A percentile compares a stretch with the other conserved stretches of the same genome.
Evolutionary conservation across 208 protist species (phyloP).

Genomic region (Leishmania gerbilli): DNA sequence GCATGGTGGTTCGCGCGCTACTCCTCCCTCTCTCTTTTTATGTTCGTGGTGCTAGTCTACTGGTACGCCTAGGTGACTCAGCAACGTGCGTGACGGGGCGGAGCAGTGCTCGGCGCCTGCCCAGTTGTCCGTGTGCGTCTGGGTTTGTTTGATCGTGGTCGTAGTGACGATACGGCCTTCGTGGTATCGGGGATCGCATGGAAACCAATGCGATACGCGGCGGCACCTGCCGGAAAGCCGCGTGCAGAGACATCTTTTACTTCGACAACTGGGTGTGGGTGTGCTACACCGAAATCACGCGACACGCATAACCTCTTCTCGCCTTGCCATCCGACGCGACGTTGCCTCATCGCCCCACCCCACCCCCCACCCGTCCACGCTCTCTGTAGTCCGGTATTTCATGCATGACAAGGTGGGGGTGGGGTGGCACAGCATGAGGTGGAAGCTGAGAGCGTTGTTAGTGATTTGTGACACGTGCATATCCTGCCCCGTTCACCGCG

Average conservation of each 20-base stretch:
- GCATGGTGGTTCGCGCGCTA: conserved; percentile 47
- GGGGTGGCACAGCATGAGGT: neutral
- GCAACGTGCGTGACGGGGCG: neutral
- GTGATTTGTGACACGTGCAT: neutral
- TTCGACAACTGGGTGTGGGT: neutral
- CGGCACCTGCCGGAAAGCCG: neutral
- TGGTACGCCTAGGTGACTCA: neutral
- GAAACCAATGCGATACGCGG: neutral
- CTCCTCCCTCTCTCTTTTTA: conserved; percentile 29
- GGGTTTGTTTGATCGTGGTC: conserved; percentile 1
- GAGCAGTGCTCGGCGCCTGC: neutral
- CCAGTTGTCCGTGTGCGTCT: neutral
- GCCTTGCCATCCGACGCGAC: neutral
- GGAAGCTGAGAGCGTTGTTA: neutral
- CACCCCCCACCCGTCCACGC: neutral
- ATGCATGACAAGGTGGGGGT: neutral
- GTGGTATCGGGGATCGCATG: neutral
- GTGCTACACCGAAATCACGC: neutral
- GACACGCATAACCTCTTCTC: neutral
- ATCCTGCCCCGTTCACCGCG: neutral
- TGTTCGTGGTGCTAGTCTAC: conserved; percentile 15
- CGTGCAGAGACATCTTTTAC: neutral
- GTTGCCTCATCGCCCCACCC: neutral
- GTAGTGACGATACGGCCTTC: neutral
- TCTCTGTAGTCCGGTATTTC: neutral